These are phyloP conservation scores for Coemansia sp. DNA, from an alignment of 192 early-diverging fungal species.

Conservation along the genomic window DNA sequence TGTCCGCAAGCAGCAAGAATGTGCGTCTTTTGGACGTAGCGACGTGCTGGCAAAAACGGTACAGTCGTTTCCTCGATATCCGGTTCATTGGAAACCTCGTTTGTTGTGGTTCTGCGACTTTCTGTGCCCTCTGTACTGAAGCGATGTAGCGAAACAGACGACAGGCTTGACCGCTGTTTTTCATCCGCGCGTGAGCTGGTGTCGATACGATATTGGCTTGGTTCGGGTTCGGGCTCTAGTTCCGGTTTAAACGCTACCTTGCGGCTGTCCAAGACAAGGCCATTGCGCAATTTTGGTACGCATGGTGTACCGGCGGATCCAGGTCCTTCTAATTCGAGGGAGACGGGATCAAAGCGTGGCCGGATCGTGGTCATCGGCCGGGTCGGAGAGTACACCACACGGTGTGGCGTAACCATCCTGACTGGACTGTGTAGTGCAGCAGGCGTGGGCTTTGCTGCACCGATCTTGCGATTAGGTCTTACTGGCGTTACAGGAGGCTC, in stretches of 20 bases:
- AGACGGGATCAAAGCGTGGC: conserved; percentile 10
- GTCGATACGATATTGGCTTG: not conserved
- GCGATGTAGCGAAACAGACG: not conserved
- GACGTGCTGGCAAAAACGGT: conserved; percentile 51
- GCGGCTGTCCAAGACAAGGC: not conserved
- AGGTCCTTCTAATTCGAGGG: not conserved
- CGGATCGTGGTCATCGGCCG: conserved; percentile 20
- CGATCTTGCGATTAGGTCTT: not conserved
- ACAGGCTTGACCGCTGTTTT: conserved; percentile 9
- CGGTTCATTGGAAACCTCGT: conserved; percentile 20
- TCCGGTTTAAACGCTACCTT: not conserved
- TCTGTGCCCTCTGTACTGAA: conserved; percentile 11
- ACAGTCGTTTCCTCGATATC: conserved; percentile 49
- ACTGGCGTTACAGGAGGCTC: conserved; percentile 16
- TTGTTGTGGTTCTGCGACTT: conserved; percentile 7
- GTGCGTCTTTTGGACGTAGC: conserved; percentile 48
- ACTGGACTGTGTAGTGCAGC: conserved; percentile 35
- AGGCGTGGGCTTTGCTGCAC: not conserved
- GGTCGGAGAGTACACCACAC: conserved; percentile 46
- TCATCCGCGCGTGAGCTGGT: not conserved
- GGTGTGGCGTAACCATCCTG: conserved; percentile 45
- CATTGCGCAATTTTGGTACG: not conserved
- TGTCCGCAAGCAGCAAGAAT: conserved; percentile 52
- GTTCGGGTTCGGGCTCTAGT: not conserved
- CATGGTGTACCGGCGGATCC: not conserved